These are phyloP conservation scores for Sporothrix pallida DNA, from an alignment of 2,329 filamentous ascomycete species.

Conservation along the genomic window DNA sequence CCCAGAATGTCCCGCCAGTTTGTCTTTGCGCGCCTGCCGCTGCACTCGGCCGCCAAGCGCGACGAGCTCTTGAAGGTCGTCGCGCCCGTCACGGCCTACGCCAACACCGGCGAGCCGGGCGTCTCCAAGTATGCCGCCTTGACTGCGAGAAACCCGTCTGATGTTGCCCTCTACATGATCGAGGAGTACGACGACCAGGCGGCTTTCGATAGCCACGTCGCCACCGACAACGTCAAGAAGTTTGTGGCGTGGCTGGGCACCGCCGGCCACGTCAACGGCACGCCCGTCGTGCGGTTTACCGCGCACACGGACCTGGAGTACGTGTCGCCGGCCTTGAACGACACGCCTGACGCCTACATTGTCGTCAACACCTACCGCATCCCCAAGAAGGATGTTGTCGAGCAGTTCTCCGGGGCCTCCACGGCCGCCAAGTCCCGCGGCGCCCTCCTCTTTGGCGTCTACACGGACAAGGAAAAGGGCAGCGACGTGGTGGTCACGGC, in stretches of 20 bases:
- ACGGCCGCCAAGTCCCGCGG: background rate
- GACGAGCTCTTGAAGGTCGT: background rate
- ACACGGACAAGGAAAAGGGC: conserved; percentile 6
- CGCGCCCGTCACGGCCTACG: conserved; percentile 12
- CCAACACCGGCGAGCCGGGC: conserved; percentile 18
- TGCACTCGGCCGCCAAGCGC: background rate
- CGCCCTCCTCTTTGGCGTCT: conserved; percentile 12
- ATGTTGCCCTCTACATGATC: conserved; percentile 28
- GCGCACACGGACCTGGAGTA: conserved; percentile 16
- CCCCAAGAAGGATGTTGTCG: background rate
- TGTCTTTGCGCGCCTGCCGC: conserved; percentile 25
- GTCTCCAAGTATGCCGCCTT: conserved; percentile 23
- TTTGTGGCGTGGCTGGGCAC: conserved; percentile 19
- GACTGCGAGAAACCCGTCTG: background rate
- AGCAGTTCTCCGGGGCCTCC: background rate
- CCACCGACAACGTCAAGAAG: conserved; percentile 9
- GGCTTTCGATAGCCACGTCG: conserved; percentile 12
- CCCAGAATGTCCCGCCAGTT: conserved; percentile 18
- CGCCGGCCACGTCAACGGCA: background rate
- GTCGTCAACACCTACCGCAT: conserved; percentile 21
- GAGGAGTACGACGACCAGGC: conserved; percentile 26
- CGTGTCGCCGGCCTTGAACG: background rate
- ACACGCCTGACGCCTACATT: background rate
- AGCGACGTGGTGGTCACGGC: conserved; percentile 20
- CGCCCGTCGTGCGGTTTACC: background rate